Percentiles rank a stretch among this genome's conserved stretches.
phyloP scores from a whole-genome alignment of 768 basidiomycete genomes.

The Megacollybia marginata region DNA sequence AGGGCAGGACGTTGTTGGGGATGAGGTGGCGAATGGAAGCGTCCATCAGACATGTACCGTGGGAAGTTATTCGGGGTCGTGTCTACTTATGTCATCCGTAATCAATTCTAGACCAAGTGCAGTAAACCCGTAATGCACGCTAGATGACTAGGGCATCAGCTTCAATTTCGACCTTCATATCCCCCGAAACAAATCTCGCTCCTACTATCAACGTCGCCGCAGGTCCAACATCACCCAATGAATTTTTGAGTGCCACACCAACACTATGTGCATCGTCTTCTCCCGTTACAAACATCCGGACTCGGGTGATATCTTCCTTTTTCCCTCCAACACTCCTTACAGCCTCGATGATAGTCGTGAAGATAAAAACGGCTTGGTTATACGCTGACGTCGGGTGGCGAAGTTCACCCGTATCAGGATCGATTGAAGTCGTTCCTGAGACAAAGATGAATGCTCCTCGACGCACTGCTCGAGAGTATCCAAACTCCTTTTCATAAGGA shows the following conservation, averaged over 20 bases:
- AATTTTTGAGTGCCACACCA: conserved; percentile 30
- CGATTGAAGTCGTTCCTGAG: conserved; percentile 45
- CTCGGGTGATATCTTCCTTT: conserved; percentile 35
- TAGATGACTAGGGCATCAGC: no score
- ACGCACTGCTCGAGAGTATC: conserved; percentile 45
- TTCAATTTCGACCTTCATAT: conserved; percentile 52
- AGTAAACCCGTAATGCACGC: no score
- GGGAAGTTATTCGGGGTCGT: no score
- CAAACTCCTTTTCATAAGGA: conserved; percentile 43
- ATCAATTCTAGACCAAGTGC: no score
- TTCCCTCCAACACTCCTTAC: conserved; percentile 36
- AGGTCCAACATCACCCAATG: conserved; percentile 32
- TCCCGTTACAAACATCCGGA: conserved; percentile 42
- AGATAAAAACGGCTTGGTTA: conserved; percentile 34
- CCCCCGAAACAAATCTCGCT: conserved; percentile 32
- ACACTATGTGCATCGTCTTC: conserved; percentile 30
- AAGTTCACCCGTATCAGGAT: conserved; percentile 28
- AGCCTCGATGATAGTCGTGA: conserved; percentile 36
- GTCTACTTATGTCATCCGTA: no score
- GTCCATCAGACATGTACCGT: no score
- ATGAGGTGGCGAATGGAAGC: no score
- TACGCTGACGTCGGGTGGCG: conserved; percentile 38
- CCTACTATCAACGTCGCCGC: conserved; percentile 52
- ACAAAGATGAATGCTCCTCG: conserved; percentile 46
- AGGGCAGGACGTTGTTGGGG: no score